Conservation (phyloP, 1,284 basidiomycete species). For the Pyrrhoderma lamaoense region DNA sequence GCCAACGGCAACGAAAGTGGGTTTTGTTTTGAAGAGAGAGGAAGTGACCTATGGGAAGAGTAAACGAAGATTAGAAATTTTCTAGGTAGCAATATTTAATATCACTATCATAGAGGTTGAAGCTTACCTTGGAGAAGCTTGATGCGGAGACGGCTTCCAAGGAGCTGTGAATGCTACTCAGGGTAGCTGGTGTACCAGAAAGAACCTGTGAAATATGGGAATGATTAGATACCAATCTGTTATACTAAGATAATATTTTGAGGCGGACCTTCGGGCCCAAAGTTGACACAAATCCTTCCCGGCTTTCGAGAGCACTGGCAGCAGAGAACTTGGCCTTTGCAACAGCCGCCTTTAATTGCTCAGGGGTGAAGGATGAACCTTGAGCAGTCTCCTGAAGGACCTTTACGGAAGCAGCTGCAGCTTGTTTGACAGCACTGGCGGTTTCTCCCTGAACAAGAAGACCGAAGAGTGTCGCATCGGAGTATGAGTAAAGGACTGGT, state of each 20-base stretch:
- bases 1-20: constrained; percentile 82
- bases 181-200: constrained; percentile 42
- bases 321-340: constrained; percentile 83
- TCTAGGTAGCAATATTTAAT: not conserved
- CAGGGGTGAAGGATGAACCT: constrained; percentile 46
- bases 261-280: constrained; percentile 56
- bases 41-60: constrained; percentile 38
- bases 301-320: constrained; percentile 60
- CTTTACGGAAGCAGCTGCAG: constrained; percentile 57
- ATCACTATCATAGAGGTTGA: too few species aligned
- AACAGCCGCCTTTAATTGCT: constrained; percentile 73
- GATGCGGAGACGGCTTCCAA: constrained; percentile 56
- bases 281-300: constrained; percentile 59
- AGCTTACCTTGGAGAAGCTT: constrained; percentile 55
- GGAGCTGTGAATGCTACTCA: constrained; percentile 47
- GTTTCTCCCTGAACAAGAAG: constrained; percentile 63
- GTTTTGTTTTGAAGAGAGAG: constrained; percentile 60
- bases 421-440: constrained; percentile 52
- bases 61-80: not conserved
- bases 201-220: constrained; percentile 43
- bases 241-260: constrained; percentile 17
- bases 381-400: constrained; percentile 56
- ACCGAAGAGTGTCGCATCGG: constrained; percentile 83
- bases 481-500: constrained; percentile 77
- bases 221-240: constrained; percentile 11